Evolutionary conservation across 768 basidiomycete genomes (phyloP).

Genomic region (Lactifluus volemus): DNA sequence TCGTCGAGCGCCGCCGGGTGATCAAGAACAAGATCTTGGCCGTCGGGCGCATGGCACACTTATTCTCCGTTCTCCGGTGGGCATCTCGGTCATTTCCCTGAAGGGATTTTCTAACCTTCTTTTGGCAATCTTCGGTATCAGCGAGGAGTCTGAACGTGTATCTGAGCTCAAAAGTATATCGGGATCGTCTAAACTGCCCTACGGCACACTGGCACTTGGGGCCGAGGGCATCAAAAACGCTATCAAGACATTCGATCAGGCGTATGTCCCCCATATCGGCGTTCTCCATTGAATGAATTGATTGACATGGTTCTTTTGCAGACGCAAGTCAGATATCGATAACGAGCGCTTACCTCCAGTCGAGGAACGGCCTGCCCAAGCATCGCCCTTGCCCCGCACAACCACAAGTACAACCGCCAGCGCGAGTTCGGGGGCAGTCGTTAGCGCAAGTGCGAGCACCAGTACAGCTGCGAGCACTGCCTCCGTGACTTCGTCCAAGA

Average conservation of each 20-base stretch:
- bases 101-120: background rate
- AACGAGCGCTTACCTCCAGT: conserved; percentile 90
- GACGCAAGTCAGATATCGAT: conserved; percentile 96
- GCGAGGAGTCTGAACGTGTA: conserved; percentile 96
- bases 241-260: conserved; percentile 90
- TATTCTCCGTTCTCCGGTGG: conserved; percentile 91
- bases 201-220: conserved; percentile 77
- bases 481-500: background rate
- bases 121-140: conserved; percentile 24
- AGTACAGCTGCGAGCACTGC: background rate
- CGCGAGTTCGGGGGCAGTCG: background rate
- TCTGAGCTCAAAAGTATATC: conserved; percentile 92
- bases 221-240: conserved; percentile 93
- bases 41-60: conserved; percentile 90
- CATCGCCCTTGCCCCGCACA: background rate
- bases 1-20: conserved; percentile 70
- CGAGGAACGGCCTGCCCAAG: background rate
- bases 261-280: conserved; percentile 48
- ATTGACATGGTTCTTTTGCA: conserved; percentile 23
- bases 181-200: conserved; percentile 70
- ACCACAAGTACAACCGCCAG: background rate
- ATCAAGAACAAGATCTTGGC: conserved; percentile 99
- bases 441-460: background rate
- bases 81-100: conserved; percentile 20
- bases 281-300: background rate